Conservation (phyloP, 2,329 filamentous ascomycete genomes). For the Diaporthe eres region DNA sequence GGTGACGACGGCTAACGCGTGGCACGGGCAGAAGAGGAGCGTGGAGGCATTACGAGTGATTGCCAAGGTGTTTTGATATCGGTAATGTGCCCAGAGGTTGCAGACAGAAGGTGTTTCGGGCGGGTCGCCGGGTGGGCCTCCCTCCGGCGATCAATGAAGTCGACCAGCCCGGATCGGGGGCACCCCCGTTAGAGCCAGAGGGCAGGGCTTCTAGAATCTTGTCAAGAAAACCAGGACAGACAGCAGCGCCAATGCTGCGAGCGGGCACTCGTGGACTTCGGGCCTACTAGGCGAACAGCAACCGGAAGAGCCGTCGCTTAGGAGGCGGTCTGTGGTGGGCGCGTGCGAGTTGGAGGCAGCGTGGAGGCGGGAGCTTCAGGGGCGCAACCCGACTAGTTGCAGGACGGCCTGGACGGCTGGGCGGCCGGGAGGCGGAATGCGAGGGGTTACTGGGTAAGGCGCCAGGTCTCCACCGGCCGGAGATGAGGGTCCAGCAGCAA, state of each 20-base stretch:
- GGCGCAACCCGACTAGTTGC: slow-evolving; percentile 18
- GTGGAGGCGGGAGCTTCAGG: slow-evolving; percentile 32
- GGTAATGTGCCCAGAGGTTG: slow-evolving; percentile 22
- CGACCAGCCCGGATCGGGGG: slow-evolving; percentile 24
- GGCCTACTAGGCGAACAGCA: neutral
- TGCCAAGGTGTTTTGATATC: slow-evolving; percentile 31
- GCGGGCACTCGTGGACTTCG: slow-evolving; percentile 4
- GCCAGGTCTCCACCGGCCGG: slow-evolving; percentile 38
- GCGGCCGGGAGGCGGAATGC: slow-evolving; percentile 4
- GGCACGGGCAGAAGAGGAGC: slow-evolving; percentile 5
- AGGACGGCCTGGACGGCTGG: slow-evolving; percentile 21
- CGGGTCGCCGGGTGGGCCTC: slow-evolving; percentile 22
- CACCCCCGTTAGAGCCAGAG: neutral
- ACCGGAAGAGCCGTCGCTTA: slow-evolving; percentile 24
- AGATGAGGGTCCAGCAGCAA: slow-evolving; percentile 39
- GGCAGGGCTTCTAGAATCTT: slow-evolving; percentile 35
- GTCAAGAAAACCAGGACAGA: slow-evolving; percentile 1
- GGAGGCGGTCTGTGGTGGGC: slow-evolving; percentile 22
- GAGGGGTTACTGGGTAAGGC: slow-evolving; percentile 18
- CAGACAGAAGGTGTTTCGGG: slow-evolving; percentile 26
- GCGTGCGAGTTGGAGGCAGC: slow-evolving; percentile 10
- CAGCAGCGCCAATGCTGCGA: neutral
- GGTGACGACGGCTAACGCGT: slow-evolving; percentile 16
- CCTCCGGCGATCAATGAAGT: slow-evolving; percentile 25
- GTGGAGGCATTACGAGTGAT: slow-evolving; percentile 6